These are phyloP conservation scores for Endocladia muricata DNA, from an alignment of 31 red algal genomes.

Conservation along the genomic window DNA sequence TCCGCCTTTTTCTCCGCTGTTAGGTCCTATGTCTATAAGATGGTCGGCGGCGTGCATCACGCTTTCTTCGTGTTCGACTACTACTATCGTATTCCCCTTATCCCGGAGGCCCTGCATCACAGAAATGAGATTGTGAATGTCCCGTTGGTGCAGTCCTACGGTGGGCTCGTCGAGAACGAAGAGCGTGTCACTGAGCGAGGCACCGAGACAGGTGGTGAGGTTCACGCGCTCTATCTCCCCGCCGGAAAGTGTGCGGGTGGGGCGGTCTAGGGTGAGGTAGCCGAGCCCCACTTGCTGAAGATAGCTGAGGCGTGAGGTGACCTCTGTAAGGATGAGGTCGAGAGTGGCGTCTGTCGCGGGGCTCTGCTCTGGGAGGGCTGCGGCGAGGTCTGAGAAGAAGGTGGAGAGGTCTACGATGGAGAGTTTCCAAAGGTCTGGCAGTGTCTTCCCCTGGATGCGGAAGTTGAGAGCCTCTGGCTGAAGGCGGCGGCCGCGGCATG, in stretches of 20 bases:
- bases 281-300: constrained; percentile 1
- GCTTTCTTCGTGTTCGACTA: constrained; percentile 3
- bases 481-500: constrained; percentile 3
- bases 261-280: constrained; percentile 29
- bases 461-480: not conserved
- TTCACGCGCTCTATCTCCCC: constrained; percentile 19
- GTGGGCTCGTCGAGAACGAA: constrained; percentile 21
- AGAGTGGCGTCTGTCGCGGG: too few species aligned
- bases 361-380: not conserved
- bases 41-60: constrained; percentile 9
- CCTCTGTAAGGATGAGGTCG: not conserved
- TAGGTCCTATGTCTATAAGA: constrained; percentile 18
- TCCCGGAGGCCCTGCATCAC: not conserved
- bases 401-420: not conserved
- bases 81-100: constrained; percentile 6
- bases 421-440: too few species aligned
- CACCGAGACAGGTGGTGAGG: constrained; percentile 13
- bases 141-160: constrained; percentile 2
- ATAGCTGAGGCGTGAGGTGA: not conserved
- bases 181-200: not conserved
- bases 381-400: too few species aligned
- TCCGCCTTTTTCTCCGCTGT: constrained; percentile 1
- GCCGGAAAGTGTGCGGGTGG: not conserved
- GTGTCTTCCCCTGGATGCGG: not conserved
- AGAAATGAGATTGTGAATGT: not conserved